Evolutionary conservation across 2,329 filamentous ascomycete genomes (phyloP).

Genomic region (Ophiostoma australiae): DNA sequence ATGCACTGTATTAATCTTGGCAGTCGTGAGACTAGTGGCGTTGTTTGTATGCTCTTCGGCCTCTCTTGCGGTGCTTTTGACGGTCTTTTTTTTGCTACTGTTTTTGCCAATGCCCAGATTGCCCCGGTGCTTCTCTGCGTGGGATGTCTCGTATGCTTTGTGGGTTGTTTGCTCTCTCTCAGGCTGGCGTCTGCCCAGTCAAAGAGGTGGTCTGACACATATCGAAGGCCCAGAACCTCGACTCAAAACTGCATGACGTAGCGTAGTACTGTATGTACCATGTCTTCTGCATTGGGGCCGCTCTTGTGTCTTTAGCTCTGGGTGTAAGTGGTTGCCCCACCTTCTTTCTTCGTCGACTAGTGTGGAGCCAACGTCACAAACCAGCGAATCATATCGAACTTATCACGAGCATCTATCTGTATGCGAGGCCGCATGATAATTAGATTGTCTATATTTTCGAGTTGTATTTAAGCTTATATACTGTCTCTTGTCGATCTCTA

Average conservation of each 20-base stretch:
- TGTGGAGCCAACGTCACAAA: background rate
- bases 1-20: background rate
- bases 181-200: background rate
- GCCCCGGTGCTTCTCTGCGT: background rate
- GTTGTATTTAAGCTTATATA: background rate
- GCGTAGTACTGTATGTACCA: background rate
- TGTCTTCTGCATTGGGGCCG: background rate
- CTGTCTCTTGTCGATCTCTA: background rate
- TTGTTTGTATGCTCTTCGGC: background rate
- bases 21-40: background rate
- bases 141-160: constrained; percentile 12
- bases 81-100: background rate
- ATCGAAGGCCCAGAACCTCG: background rate
- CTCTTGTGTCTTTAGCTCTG: background rate
- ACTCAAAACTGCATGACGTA: constrained; percentile 4
- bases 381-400: background rate
- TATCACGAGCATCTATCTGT: background rate
- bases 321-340: constrained; percentile 5
- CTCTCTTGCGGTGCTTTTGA: background rate
- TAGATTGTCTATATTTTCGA: background rate
- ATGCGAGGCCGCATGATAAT: background rate
- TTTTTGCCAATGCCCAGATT: background rate
- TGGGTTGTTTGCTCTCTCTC: background rate
- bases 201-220: constrained; percentile 13
- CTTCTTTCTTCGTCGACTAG: background rate